Evolutionary conservation across 2,329 filamentous ascomycete species (phyloP).

Genomic region (Trichoderma semiorbis): DNA sequence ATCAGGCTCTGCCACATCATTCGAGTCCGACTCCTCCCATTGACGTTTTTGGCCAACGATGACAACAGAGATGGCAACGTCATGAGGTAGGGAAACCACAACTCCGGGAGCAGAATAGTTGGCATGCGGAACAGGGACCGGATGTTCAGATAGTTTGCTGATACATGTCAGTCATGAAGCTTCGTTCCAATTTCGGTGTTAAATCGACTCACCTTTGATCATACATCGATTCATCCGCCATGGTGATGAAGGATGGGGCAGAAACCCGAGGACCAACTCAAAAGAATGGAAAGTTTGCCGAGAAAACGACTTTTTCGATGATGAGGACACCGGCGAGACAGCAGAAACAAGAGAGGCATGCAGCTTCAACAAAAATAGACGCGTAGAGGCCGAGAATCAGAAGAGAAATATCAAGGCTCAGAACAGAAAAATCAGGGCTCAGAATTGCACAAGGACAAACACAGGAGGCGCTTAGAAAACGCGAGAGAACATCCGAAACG

Average conservation of each 20-base stretch:
- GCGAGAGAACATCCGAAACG: neutral
- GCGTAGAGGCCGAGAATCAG: neutral
- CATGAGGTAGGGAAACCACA: neutral
- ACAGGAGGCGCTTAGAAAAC: neutral
- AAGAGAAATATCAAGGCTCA: neutral
- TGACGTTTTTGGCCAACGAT: neutral
- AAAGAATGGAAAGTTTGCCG: neutral
- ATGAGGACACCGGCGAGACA: neutral
- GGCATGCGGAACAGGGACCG: neutral
- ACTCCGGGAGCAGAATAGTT: neutral
- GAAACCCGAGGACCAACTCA: neutral
- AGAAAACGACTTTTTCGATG: neutral
- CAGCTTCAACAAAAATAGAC: neutral
- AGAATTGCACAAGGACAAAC: neutral
- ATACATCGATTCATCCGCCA: neutral
- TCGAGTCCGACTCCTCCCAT: neutral
- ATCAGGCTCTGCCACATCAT: neutral
- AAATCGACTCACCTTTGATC: neutral
- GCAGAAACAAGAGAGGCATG: neutral
- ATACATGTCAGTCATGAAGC: neutral
- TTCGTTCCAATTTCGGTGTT: neutral
- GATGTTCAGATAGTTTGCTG: neutral
- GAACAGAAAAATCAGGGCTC: neutral
- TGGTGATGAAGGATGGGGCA: neutral
- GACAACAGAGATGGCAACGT: neutral